Evolutionary conservation across 2,329 filamentous ascomycete species (phyloP).

Genomic region (Xylaria multiplex): DNA sequence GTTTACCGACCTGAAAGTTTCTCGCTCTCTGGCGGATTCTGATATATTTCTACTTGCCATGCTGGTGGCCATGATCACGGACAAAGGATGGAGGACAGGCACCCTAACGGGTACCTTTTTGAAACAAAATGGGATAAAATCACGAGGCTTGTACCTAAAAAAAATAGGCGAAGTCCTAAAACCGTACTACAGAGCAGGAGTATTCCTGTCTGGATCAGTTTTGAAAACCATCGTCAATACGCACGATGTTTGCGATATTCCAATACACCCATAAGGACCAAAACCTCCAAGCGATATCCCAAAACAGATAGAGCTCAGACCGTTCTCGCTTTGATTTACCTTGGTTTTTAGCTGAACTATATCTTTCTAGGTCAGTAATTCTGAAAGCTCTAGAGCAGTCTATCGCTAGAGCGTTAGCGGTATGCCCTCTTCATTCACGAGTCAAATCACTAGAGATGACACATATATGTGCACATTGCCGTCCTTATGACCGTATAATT

Average conservation of each 20-base stretch:
- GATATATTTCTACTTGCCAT: conserved; percentile 27
- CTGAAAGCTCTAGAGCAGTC: background rate
- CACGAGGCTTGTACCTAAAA: background rate
- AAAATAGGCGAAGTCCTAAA: conserved; percentile 6
- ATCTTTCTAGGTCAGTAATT: background rate
- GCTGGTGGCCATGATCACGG: background rate
- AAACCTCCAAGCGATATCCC: background rate
- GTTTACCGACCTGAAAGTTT: conserved; percentile 32
- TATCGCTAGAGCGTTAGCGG: background rate
- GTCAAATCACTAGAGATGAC: conserved; percentile 27
- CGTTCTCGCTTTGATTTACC: conserved; percentile 14
- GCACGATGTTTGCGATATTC: conserved; percentile 4
- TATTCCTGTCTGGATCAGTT: conserved; percentile 9
- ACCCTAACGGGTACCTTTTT: background rate
- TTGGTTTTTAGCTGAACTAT: conserved; percentile 24
- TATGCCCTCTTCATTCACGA: conserved; percentile 9
- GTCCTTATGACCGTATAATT: conserved; percentile 14
- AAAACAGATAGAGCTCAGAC: background rate
- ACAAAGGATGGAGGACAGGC: background rate
- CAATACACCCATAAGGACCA: background rate
- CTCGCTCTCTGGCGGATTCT: conserved; percentile 32
- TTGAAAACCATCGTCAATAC: conserved; percentile 22
- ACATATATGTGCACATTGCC: conserved; percentile 24
- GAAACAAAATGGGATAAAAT: background rate
- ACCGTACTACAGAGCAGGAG: conserved; percentile 12